Evolutionary conservation across 2,329 filamentous ascomycete species (phyloP).

Genomic region (Penicillium sp.): DNA sequence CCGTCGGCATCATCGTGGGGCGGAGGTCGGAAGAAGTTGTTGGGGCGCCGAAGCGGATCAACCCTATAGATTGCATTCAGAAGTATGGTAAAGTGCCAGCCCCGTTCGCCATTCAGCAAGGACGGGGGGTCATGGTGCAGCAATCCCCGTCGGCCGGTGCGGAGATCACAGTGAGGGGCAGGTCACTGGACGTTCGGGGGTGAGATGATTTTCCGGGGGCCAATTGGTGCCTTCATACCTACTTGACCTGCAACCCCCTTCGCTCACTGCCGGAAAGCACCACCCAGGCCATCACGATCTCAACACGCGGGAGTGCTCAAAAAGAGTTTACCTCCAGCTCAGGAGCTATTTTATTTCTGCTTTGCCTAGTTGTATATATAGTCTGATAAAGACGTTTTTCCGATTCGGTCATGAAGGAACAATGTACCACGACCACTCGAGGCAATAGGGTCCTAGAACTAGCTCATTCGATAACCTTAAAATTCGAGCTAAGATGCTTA

Average conservation of each 20-base stretch:
- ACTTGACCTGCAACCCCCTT: background rate
- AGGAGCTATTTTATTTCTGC: background rate
- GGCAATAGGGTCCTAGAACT: background rate
- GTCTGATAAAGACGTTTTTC: no score
- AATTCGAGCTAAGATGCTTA: no score
- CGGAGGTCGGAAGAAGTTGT: constrained; percentile 20
- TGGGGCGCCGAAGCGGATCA: constrained; percentile 24
- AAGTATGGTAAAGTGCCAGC: constrained; percentile 4
- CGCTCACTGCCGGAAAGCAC: background rate
- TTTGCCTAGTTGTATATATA: background rate
- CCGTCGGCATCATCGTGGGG: constrained; percentile 36
- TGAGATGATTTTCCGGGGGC: constrained; percentile 7
- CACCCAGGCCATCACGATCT: background rate
- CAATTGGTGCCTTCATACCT: background rate
- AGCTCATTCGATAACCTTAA: background rate
- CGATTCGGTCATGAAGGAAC: background rate
- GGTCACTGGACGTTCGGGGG: constrained; percentile 22
- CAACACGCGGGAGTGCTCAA: background rate
- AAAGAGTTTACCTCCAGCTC: background rate
- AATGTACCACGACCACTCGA: no score
- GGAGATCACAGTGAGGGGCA: constrained; percentile 25
- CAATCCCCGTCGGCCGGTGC: constrained; percentile 11
- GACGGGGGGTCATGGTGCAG: constrained; percentile 15
- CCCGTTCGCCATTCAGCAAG: constrained; percentile 15
- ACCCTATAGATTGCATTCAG: constrained; percentile 7